Evolutionary conservation across 768 basidiomycete species (phyloP).

Genomic region (Chalciporus sphaerocephalus): DNA sequence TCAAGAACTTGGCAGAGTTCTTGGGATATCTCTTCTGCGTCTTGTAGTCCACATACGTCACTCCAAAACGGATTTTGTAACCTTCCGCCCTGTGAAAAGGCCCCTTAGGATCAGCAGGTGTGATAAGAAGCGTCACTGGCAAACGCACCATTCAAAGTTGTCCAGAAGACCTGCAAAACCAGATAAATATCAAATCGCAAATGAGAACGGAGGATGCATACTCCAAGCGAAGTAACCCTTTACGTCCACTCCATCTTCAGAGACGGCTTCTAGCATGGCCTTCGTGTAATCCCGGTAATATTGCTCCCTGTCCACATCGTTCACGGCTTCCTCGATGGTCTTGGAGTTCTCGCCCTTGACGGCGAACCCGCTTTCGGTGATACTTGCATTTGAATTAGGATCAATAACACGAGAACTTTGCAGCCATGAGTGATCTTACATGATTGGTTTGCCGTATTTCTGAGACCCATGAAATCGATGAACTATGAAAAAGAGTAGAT

Average conservation of each 20-base stretch:
- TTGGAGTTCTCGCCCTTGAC: constrained; percentile 60
- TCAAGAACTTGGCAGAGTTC: constrained; percentile 56
- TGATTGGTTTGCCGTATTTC: constrained; percentile 54
- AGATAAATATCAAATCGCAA: background rate
- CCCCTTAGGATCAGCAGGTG: background rate
- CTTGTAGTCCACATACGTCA: constrained; percentile 70
- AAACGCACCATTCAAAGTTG: constrained; percentile 64
- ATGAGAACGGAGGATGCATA: constrained; percentile 29
- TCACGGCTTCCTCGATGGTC: constrained; percentile 51
- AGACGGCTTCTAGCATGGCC: constrained; percentile 52
- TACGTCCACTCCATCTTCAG: constrained; percentile 65
- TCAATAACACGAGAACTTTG: background rate
- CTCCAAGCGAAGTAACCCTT: constrained; percentile 72
- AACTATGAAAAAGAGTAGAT: background rate
- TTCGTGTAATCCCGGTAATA: constrained; percentile 63
- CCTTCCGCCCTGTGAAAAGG: constrained; percentile 51
- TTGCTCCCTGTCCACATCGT: constrained; percentile 59
- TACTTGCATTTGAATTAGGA: constrained; percentile 32
- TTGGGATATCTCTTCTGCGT: constrained; percentile 69
- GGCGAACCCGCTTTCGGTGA: constrained; percentile 74
- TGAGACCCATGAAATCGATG: constrained; percentile 14
- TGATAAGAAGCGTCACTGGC: background rate
- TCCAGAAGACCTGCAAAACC: constrained; percentile 54
- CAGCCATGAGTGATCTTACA: constrained; percentile 33
- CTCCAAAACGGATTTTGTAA: constrained; percentile 64